Conservation (phyloP, 1,284 basidiomycete genomes). For the Phenoliferia sp. region DNA sequence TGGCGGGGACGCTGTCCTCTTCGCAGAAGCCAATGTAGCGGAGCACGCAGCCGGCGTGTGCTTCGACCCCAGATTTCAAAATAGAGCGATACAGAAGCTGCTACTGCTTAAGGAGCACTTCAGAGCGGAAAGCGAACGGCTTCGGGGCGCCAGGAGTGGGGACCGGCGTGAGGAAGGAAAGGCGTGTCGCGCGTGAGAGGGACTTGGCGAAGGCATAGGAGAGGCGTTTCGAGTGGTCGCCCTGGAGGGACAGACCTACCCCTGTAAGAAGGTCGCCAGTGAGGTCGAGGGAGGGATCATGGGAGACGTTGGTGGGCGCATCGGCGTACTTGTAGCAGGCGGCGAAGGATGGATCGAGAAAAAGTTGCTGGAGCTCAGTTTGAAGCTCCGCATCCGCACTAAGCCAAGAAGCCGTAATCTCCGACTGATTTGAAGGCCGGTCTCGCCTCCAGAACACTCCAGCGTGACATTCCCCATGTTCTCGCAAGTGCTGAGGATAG, state of each 20-base stretch:
- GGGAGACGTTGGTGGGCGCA: background rate
- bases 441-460: too few species aligned
- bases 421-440: too few species aligned
- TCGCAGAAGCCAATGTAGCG: background rate
- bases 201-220: background rate
- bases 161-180: background rate
- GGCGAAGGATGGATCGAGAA: too few species aligned
- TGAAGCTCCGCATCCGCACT: too few species aligned
- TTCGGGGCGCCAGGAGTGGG: background rate
- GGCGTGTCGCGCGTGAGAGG: background rate
- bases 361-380: too few species aligned
- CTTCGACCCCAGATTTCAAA: background rate
- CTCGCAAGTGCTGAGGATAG: too few species aligned
- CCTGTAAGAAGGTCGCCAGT: too few species aligned
- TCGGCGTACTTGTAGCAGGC: background rate
- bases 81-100: background rate
- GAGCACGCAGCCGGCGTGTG: background rate
- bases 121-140: background rate
- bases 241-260: background rate
- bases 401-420: too few species aligned
- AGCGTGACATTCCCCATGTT: too few species aligned
- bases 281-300: background rate
- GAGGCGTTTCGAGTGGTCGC: background rate
- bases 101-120: background rate
- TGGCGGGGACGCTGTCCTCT: background rate